phyloP scores from a whole-genome alignment of 345 rosid species.

The Populus tremula region DNA sequence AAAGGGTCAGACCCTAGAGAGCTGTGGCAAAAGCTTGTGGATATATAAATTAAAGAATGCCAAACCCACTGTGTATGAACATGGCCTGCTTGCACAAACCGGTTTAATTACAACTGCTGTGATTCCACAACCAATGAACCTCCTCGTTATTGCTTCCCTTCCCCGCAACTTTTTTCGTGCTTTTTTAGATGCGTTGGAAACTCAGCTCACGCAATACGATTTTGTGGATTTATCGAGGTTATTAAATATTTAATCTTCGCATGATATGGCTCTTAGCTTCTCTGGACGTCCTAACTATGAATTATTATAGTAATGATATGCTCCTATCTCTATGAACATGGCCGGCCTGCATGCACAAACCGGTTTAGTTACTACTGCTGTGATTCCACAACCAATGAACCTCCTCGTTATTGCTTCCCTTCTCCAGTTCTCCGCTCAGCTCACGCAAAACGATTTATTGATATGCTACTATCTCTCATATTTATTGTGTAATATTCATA shows the following conservation, averaged over 20 bases:
- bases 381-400: constrained; percentile 62
- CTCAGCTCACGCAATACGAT: too few species aligned
- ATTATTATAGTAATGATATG: too few species aligned
- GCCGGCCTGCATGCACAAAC: constrained; percentile 37
- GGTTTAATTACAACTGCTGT: constrained; percentile 60
- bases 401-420: constrained; percentile 89
- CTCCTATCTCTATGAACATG: too few species aligned
- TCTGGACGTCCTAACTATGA: too few species aligned
- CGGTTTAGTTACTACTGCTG: constrained; percentile 57
- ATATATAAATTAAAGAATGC: constrained; percentile 20
- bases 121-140: constrained; percentile 60
- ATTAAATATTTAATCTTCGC: too few species aligned
- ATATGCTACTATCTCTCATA: too few species aligned
- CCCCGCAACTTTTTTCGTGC: constrained; percentile 6
- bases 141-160: constrained; percentile 87
- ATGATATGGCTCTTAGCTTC: too few species aligned
- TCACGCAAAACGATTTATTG: too few species aligned
- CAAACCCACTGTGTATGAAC: constrained; percentile 71
- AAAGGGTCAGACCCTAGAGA: constrained; percentile 42
- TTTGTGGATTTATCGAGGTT: too few species aligned
- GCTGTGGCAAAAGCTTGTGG: constrained; percentile 57
- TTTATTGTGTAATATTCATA: too few species aligned
- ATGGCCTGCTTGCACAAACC: constrained; percentile 55
- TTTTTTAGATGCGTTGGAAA: too few species aligned
- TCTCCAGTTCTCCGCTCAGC: constrained; percentile 12